phyloP scores from a whole-genome alignment of 164 flowering plant species.

The Berberis thunbergii region DNA sequence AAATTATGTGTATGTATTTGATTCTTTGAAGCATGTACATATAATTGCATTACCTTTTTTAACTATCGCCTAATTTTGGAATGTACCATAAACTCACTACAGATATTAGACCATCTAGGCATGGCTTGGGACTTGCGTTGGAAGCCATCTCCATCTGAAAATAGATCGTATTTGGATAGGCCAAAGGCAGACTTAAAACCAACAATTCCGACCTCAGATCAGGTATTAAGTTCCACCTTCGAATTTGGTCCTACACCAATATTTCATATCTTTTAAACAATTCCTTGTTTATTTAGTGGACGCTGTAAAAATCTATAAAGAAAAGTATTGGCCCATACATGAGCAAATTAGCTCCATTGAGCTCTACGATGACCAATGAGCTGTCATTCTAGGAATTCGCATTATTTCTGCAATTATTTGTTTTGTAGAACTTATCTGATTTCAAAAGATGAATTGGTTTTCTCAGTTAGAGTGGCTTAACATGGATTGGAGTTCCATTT shows the following conservation, averaged over 20 bases:
- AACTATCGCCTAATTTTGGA: too few species aligned
- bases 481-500: constrained; percentile 57
- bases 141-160: constrained; percentile 26
- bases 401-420: too few species aligned
- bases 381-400: too few species aligned
- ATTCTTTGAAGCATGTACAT: background rate
- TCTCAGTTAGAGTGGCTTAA: constrained; percentile 65
- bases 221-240: constrained; percentile 32
- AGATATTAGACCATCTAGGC: constrained; percentile 87
- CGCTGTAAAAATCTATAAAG: too few species aligned
- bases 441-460: background rate
- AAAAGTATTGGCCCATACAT: too few species aligned
- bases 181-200: constrained; percentile 45
- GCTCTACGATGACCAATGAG: too few species aligned
- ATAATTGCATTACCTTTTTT: background rate
- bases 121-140: constrained; percentile 84
- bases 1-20: background rate
- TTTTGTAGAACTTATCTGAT: background rate
- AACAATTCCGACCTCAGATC: constrained; percentile 43
- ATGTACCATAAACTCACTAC: constrained; percentile 4
- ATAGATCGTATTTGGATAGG: constrained; percentile 11
- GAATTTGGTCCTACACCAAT: too few species aligned
- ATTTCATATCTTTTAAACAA: too few species aligned
- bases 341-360: too few species aligned
- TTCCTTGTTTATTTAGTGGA: too few species aligned